phyloP scores from a whole-genome alignment of 371 early-diverging fungal species.

The Sporodiniella umbellata region DNA sequence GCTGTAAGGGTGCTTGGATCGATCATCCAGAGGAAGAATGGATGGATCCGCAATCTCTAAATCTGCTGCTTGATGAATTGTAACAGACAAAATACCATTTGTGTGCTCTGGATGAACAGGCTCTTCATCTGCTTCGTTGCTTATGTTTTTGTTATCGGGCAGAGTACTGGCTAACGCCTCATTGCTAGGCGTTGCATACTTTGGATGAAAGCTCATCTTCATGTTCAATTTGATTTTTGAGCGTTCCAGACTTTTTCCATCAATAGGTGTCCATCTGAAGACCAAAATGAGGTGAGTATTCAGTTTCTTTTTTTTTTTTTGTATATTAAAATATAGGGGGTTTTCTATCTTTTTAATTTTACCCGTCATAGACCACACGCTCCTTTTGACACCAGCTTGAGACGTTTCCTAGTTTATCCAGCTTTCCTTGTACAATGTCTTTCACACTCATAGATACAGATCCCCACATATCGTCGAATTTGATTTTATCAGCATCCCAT shows the following conservation, averaged over 20 bases:
- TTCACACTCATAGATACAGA: conserved; percentile 27
- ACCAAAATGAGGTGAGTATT: too few species aligned
- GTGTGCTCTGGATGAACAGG: conserved; percentile 22
- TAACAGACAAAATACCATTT: conserved; percentile 34
- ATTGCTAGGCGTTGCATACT: conserved; percentile 27
- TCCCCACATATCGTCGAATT: conserved; percentile 43
- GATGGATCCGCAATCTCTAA: conserved; percentile 35
- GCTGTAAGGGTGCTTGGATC: conserved; percentile 41
- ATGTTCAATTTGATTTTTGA: conserved; percentile 33
- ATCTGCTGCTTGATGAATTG: conserved; percentile 37
- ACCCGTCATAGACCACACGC: conserved; percentile 38
- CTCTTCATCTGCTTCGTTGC: conserved; percentile 7
- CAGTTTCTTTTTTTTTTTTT: too few species aligned
- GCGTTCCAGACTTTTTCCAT: conserved; percentile 24
- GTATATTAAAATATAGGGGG: background rate
- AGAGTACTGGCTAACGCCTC: conserved; percentile 10
- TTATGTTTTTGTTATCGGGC: conserved; percentile 3
- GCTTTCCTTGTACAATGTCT: conserved; percentile 28
- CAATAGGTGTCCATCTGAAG: conserved; percentile 41
- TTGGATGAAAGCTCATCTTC: conserved; percentile 44
- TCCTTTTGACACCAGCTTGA: conserved; percentile 31
- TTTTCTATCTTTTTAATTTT: background rate
- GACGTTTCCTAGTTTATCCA: conserved; percentile 35
- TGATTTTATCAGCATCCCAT: conserved; percentile 48
- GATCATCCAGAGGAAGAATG: conserved; percentile 19